phyloP scores from a whole-genome alignment of 371 early-diverging fungal genomes.

The Lichtheimia ornata region DNA sequence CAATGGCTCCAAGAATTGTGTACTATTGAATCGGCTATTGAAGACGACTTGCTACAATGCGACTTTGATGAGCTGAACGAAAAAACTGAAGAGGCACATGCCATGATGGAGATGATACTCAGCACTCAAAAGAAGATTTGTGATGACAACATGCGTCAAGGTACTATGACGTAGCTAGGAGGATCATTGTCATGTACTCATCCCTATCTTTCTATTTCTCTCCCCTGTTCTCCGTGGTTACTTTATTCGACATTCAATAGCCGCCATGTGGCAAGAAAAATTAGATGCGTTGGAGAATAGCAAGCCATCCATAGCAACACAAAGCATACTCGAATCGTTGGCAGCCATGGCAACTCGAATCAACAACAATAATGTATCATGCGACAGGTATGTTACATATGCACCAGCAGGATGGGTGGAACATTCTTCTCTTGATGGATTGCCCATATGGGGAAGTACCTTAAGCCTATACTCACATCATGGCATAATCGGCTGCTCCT shows the following conservation, averaged over 20 bases:
- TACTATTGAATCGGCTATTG: too few species aligned
- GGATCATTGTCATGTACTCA: background rate
- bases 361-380: too few species aligned
- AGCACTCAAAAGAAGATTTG: slow-evolving; percentile 8
- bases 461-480: too few species aligned
- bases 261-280: slow-evolving; percentile 18
- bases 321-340: too few species aligned
- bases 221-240: background rate
- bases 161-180: slow-evolving; percentile 7
- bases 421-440: too few species aligned
- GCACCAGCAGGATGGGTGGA: too few species aligned
- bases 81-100: slow-evolving; percentile 16
- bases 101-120: slow-evolving; percentile 11
- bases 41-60: too few species aligned
- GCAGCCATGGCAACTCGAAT: too few species aligned
- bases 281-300: slow-evolving; percentile 12
- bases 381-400: too few species aligned
- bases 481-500: too few species aligned
- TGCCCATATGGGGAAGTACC: too few species aligned
- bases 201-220: background rate
- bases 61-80: slow-evolving; percentile 6
- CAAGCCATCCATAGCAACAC: slow-evolving; percentile 9
- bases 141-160: slow-evolving; percentile 15
- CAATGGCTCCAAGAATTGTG: too few species aligned
- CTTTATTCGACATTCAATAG: slow-evolving; percentile 3